These are phyloP conservation scores for Parasitella parasitica DNA, from an alignment of 371 early-diverging fungal genomes.

Conservation along the genomic window DNA sequence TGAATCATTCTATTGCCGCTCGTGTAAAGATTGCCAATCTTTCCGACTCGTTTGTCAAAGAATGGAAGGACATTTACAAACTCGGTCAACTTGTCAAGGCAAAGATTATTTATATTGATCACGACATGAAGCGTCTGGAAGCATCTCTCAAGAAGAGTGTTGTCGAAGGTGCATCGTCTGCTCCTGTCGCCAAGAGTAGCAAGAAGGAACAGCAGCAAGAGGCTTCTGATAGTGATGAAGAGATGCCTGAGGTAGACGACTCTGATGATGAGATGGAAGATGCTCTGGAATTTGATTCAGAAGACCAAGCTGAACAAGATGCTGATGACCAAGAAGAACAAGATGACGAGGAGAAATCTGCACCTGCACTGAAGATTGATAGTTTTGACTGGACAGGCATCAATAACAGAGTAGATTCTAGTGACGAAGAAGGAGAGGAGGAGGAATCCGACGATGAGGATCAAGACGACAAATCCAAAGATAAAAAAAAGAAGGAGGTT, in stretches of 20 bases:
- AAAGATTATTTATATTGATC: slow-evolving; percentile 67
- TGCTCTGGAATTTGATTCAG: slow-evolving; percentile 5
- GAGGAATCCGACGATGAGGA: slow-evolving; percentile 40
- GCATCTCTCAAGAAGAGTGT: slow-evolving; percentile 59
- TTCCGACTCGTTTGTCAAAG: slow-evolving; percentile 83
- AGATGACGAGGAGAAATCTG: slow-evolving; percentile 43
- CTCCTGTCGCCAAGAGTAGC: slow-evolving; percentile 30
- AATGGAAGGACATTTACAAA: slow-evolving; percentile 72
- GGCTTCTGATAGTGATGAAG: slow-evolving; percentile 46
- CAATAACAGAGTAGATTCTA: slow-evolving; percentile 32
- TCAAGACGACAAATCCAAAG: slow-evolving; percentile 43
- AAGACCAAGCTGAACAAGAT: slow-evolving; percentile 50
- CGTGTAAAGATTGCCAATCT: slow-evolving; percentile 86
- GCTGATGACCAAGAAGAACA: slow-evolving; percentile 53
- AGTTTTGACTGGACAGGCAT: slow-evolving; percentile 69
- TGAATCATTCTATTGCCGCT: slow-evolving; percentile 64
- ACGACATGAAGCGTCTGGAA: slow-evolving; percentile 57
- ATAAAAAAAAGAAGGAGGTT: slow-evolving; percentile 51
- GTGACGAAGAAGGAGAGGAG: slow-evolving; percentile 32
- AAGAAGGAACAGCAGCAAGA: slow-evolving; percentile 30
- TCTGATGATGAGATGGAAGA: slow-evolving; percentile 44
- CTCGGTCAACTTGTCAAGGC: slow-evolving; percentile 77
- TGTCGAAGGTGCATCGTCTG: slow-evolving; percentile 23
- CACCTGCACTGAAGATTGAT: slow-evolving; percentile 35
- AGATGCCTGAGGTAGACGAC: slow-evolving; percentile 38